A percentile compares a stretch with the other conserved stretches of the same genome.
Evolutionary conservation across 108 stramenopile species (phyloP).

Genomic region (Schizochytrium sp.): DNA sequence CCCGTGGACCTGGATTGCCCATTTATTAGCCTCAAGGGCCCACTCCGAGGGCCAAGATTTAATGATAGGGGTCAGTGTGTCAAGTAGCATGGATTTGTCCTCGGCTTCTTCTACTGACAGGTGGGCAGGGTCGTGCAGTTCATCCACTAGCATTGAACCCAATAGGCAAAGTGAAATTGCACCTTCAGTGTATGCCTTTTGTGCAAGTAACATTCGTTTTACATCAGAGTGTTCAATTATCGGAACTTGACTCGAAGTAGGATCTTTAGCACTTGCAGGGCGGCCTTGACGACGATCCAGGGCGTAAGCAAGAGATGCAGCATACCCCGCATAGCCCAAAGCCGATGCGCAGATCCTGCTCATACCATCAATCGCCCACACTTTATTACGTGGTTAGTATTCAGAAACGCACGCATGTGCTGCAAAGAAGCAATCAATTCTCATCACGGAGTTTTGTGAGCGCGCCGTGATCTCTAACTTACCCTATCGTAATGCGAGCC

Average conservation of each 20-base stretch:
- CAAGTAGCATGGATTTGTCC: slow-evolving; percentile 59
- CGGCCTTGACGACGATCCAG: slow-evolving; percentile 58
- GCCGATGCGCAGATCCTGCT: not conserved
- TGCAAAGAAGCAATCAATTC: not conserved
- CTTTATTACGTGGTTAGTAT: not conserved
- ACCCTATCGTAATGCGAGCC: slow-evolving; percentile 61
- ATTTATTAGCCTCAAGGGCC: slow-evolving; percentile 60
- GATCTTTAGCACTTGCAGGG: slow-evolving; percentile 56
- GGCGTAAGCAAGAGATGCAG: slow-evolving; percentile 56
- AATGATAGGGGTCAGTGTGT: slow-evolving; percentile 64
- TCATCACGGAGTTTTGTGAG: not conserved
- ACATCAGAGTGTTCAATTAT: slow-evolving; percentile 68
- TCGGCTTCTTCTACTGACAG: not conserved
- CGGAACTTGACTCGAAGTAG: slow-evolving; percentile 25
- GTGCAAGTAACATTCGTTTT: slow-evolving; percentile 61
- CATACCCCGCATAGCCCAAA: slow-evolving; percentile 56
- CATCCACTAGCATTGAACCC: slow-evolving; percentile 50
- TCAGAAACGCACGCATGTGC: too few relatives aligned
- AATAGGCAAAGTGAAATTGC: slow-evolving; percentile 61
- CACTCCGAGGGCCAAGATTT: slow-evolving; percentile 66
- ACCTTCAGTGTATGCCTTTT: slow-evolving; percentile 65
- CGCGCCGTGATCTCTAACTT: not conserved
- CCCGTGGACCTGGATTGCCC: slow-evolving; percentile 69
- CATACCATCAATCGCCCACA: not conserved
- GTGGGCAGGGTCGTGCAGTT: slow-evolving; percentile 24